These are phyloP conservation scores for Macadamia integrifolia DNA, from an alignment of 164 flowering plant species.

Conservation along the genomic window DNA sequence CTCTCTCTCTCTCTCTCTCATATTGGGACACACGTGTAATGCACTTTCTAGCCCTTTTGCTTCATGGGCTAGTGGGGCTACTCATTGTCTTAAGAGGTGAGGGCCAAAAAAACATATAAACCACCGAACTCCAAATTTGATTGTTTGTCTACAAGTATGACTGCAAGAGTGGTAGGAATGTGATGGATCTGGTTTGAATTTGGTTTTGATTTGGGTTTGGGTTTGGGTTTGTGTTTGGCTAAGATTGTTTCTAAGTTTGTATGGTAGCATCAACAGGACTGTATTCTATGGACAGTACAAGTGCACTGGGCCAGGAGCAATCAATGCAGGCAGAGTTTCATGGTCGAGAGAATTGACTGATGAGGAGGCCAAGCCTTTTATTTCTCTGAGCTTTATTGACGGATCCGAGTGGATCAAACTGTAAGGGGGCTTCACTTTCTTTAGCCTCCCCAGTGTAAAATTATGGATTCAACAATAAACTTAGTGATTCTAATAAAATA, in stretches of 20 bases:
- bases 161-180: no score
- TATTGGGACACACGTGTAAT: background rate
- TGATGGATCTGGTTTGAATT: no score
- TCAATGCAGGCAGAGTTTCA: conserved; percentile 84
- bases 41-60: background rate
- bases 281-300: conserved; percentile 98
- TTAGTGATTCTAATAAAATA: no score
- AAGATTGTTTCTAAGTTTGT: no score
- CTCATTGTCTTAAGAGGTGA: no score
- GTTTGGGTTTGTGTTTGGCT: no score
- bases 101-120: no score
- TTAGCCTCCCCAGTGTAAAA: background rate
- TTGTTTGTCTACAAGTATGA: no score
- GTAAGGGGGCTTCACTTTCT: conserved; percentile 11
- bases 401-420: conserved; percentile 87
- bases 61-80: no score
- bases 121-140: no score
- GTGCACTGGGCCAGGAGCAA: conserved; percentile 90
- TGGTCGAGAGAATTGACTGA: conserved; percentile 94
- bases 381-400: conserved; percentile 77
- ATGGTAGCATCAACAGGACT: conserved; percentile 45
- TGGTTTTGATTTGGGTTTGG: no score
- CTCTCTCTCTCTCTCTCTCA: background rate
- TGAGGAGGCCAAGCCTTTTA: conserved; percentile 90
- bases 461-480: background rate